phyloP scores from a whole-genome alignment of 2,329 filamentous ascomycete species.

The Pseudohalonectria lignicola region DNA sequence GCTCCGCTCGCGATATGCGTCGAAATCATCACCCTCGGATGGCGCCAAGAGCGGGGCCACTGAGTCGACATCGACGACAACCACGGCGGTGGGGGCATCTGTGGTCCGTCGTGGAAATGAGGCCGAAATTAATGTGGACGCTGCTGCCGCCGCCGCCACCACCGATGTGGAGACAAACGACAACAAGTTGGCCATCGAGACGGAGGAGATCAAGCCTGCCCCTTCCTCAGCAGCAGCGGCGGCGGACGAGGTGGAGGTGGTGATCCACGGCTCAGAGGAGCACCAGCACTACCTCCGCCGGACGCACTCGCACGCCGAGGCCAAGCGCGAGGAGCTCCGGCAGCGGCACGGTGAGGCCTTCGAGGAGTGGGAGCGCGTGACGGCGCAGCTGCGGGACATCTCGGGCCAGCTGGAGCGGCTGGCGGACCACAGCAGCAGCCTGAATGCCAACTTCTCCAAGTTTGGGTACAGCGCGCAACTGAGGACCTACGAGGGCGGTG shows the following conservation, averaged over 20 bases:
- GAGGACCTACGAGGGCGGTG: conserved; percentile 25
- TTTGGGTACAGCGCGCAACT: conserved; percentile 52
- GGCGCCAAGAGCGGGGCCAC: no score
- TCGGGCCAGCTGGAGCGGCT: conserved; percentile 40
- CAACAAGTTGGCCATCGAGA: no score
- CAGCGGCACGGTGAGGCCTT: conserved; percentile 35
- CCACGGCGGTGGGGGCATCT: conserved; percentile 18
- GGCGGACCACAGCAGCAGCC: conserved; percentile 38
- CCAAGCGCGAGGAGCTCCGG: conserved; percentile 31
- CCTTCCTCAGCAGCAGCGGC: not conserved
- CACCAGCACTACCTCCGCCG: conserved; percentile 33
- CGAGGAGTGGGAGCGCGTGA: conserved; percentile 45
- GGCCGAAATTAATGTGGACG: conserved; percentile 1
- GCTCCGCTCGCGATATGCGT: conserved; percentile 30
- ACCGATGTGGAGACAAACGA: not conserved
- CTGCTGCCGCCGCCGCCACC: no score
- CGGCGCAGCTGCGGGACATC: conserved; percentile 39
- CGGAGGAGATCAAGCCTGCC: not conserved
- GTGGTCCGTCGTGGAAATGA: no score
- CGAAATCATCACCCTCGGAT: not conserved
- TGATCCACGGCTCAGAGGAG: conserved; percentile 43
- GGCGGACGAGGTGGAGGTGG: conserved; percentile 36
- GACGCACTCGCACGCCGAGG: conserved; percentile 41
- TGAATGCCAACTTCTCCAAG: conserved; percentile 51
- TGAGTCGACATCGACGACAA: conserved; percentile 1